A percentile compares a stretch with the other conserved stretches of the same genome.
phyloP scores from a whole-genome alignment of 2,329 filamentous ascomycete species.

The Dactylellina cionopaga region DNA sequence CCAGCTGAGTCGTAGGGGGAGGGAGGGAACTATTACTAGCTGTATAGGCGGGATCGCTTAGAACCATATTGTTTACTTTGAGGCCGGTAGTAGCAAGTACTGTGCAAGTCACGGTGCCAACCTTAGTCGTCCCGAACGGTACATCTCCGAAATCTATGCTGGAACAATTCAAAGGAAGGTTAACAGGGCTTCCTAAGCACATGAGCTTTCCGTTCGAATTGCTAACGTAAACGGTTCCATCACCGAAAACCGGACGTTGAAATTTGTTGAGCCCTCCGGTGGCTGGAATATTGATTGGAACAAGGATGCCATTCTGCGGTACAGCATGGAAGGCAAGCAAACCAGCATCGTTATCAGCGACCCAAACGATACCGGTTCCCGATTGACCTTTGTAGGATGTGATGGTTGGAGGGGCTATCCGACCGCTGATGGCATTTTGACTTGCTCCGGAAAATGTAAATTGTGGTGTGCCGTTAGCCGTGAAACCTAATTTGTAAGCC shows the following conservation, averaged over 20 bases:
- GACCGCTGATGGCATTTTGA: conserved; percentile 8
- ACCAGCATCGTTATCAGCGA: conserved; percentile 67
- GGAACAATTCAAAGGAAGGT: conserved; percentile 66
- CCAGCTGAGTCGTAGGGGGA: conserved; percentile 57
- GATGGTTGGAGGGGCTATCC: conserved; percentile 68
- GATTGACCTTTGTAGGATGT: conserved; percentile 67
- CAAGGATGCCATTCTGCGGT: conserved; percentile 62
- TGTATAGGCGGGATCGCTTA: conserved; percentile 60
- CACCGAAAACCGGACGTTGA: conserved; percentile 68
- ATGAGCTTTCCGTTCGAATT: conserved; percentile 67
- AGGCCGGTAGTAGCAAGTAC: conserved; percentile 65
- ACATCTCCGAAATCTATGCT: conserved; percentile 62
- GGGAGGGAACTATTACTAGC: conserved; percentile 55
- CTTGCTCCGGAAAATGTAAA: conserved; percentile 19
- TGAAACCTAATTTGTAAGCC: conserved; percentile 59
- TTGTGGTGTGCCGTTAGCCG: conserved; percentile 51
- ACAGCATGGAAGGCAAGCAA: conserved; percentile 67
- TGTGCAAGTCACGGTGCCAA: conserved; percentile 65
- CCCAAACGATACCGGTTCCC: conserved; percentile 69
- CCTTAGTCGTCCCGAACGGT: conserved; percentile 64
- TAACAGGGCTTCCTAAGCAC: conserved; percentile 68
- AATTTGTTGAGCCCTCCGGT: conserved; percentile 69
- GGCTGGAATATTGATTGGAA: conserved; percentile 63
- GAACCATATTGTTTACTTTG: conserved; percentile 61
- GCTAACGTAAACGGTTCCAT: conserved; percentile 68